Conservation (phyloP, 208 protist genomes). For the Borovskyia barvae region DNA sequence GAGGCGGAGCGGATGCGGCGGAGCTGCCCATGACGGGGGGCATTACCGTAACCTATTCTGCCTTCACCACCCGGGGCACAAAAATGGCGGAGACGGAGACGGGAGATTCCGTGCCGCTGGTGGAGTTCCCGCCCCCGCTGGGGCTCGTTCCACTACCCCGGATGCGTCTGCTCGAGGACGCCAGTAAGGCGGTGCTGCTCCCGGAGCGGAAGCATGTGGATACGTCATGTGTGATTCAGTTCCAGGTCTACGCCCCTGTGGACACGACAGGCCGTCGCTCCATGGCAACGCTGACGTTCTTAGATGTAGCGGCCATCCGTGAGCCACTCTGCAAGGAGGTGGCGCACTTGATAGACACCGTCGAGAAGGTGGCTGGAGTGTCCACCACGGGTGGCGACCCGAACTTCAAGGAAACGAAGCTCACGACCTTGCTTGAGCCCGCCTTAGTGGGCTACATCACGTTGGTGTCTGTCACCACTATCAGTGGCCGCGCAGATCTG, state of each 20-base stretch:
- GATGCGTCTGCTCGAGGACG: conserved; percentile 66
- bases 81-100: conserved; percentile 65
- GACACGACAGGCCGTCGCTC: conserved; percentile 65
- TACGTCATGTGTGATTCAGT: conserved; percentile 82
- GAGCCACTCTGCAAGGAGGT: conserved; percentile 65
- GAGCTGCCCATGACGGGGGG: conserved; percentile 26
- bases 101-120: conserved; percentile 52
- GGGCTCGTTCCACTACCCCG: conserved; percentile 60
- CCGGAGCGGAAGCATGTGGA: conserved; percentile 69
- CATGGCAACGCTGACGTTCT: conserved; percentile 86
- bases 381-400: conserved; percentile 46
- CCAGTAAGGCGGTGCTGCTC: conserved; percentile 57
- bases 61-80: conserved; percentile 69
- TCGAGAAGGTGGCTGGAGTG: conserved; percentile 58
- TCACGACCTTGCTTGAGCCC: conserved; percentile 76
- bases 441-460: conserved; percentile 79
- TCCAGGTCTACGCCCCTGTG: conserved; percentile 83
- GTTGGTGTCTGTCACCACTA: conserved; percentile 77
- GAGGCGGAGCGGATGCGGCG: neutral
- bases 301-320: conserved; percentile 77
- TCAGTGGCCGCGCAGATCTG: conserved; percentile 73
- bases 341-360: conserved; percentile 64
- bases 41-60: conserved; percentile 73
- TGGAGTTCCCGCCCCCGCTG: conserved; percentile 78
- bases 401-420: conserved; percentile 57